These are phyloP conservation scores for Sporothrix humicola DNA, from an alignment of 2,329 filamentous ascomycete species.

Conservation along the genomic window DNA sequence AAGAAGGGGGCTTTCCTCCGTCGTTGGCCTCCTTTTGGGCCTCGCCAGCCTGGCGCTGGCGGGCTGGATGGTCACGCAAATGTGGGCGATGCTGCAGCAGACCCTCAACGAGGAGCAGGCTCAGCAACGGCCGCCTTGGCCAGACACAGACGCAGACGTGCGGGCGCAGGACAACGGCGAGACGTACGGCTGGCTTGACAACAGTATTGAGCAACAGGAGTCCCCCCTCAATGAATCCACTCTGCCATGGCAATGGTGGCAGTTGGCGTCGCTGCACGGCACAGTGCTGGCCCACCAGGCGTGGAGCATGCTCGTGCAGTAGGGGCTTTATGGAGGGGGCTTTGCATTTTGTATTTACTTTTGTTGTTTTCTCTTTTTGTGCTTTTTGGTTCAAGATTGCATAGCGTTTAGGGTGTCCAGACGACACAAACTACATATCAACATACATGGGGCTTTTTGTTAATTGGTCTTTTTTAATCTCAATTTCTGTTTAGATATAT, in stretches of 20 bases:
- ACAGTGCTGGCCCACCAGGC: conserved; percentile 33
- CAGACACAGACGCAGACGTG: neutral
- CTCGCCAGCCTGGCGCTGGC: conserved; percentile 31
- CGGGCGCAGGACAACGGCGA: neutral
- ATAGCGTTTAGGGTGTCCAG: conserved; percentile 23
- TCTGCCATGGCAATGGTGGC: conserved; percentile 35
- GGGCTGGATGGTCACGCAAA: conserved; percentile 34
- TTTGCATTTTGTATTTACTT: neutral
- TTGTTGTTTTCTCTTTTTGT: neutral
- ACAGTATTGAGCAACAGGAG: neutral
- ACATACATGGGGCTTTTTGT: neutral
- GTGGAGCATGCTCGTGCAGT: conserved; percentile 33
- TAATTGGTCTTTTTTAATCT: neutral
- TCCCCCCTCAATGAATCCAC: neutral
- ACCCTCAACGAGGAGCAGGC: neutral
- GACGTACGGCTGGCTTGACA: conserved; percentile 15
- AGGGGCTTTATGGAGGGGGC: neutral
- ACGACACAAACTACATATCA: neutral
- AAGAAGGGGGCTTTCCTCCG: conserved; percentile 23
- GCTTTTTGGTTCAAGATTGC: conserved; percentile 14
- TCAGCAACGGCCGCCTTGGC: neutral
- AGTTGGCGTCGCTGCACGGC: conserved; percentile 36
- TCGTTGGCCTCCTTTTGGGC: conserved; percentile 31
- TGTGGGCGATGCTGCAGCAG: conserved; percentile 24
- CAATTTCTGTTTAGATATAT: neutral